These are phyloP conservation scores for Pelargonium citronellum DNA, from an alignment of 441 rosid genomes.

Conservation along the genomic window DNA sequence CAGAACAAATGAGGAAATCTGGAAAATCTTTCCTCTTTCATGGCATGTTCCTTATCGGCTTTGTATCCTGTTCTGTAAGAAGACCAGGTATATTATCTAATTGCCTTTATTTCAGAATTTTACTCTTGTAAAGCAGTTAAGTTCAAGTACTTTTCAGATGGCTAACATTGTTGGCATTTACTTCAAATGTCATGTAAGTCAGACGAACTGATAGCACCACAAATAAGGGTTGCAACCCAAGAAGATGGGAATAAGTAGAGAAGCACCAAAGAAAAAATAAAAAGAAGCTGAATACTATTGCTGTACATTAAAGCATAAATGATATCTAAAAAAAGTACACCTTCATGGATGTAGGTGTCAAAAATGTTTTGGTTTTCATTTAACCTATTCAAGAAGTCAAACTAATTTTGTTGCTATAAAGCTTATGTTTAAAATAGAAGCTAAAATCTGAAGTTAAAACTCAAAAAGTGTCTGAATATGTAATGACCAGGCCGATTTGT, in stretches of 20 bases:
- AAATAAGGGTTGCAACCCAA: not conserved
- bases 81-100: conserved; percentile 57
- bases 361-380: not conserved
- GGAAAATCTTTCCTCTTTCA: conserved; percentile 89
- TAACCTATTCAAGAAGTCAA: not conserved
- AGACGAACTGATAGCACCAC: not conserved
- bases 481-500: not conserved
- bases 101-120: not conserved
- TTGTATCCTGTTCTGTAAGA: conserved; percentile 94
- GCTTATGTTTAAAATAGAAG: not conserved
- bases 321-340: not conserved
- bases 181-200: conserved; percentile 10
- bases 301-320: not conserved
- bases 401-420: not conserved
- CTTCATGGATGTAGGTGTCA: not conserved
- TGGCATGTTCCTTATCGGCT: conserved; percentile 98
- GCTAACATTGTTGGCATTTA: conserved; percentile 10
- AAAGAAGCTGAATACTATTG: not conserved
- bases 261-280: not conserved
- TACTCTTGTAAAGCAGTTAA: not conserved
- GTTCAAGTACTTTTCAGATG: conserved; percentile 12
- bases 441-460: not conserved
- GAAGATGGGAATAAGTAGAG: not conserved
- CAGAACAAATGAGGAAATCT: conserved; percentile 92
- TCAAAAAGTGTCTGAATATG: not conserved